Evolutionary conservation across 176 grass and related monocot species (phyloP), one percentile per base, ranked within the genome.

Genomic region (Carex parvula): DNA sequence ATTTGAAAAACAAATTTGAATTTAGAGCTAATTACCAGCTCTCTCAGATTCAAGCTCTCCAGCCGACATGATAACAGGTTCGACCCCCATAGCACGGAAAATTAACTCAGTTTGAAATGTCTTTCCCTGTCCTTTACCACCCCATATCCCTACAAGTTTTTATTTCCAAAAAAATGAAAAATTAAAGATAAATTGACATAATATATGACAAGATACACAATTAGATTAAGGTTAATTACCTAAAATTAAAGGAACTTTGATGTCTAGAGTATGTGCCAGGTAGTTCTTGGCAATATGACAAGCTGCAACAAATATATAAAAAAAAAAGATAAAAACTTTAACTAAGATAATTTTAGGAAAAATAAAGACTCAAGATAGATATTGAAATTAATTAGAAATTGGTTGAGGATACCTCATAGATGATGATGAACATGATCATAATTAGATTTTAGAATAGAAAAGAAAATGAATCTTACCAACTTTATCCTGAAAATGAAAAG

Each of bases 81-180:
- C 92, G 78, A 98, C 75, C 84, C 91, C 92, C 92, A 95, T 93
- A 86, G 91, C 86, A 84, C 37, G 90, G 87, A 98, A 98, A 84
- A 98, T 95, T 74, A 98, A 91, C 88, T 98, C 95, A 84, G 91
- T 95, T 82, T 98, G 95, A 73, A 93, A 98, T 86, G 95, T 95
- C 84, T 95, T 98, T 12, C 95, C 92, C 87, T 98, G 95, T 8
- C 95, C 95, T 87, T 98, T 98, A 81, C 95, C 95, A 8, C 95
- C 92, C 92, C 95, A 98, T 17, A 98, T 86, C 71, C 91, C 95
- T 98, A 88, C 84, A 90, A 89, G 55, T 44, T 82, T 64, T 44
- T 73, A 60, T 44, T 73, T 35, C 29, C 16, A 56, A 76, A 16
- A 61, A 83, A 85, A 72, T 9, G 60, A 53, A 39, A 41, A 78